These are phyloP conservation scores for Exidia glandulosa DNA, from an alignment of 768 basidiomycete genomes.

Conservation along the genomic window DNA sequence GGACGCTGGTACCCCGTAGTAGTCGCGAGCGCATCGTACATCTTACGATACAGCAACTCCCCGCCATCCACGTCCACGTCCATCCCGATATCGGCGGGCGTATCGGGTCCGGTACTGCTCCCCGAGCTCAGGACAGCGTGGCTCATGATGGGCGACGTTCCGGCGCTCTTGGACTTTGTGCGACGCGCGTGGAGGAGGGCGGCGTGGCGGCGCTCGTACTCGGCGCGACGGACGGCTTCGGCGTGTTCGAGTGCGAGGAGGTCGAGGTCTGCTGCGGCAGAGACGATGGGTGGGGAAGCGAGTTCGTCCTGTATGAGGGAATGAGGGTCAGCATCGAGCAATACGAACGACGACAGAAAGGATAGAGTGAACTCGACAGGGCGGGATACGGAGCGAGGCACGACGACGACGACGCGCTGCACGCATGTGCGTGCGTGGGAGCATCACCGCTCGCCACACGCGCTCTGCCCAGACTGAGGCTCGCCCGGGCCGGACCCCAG, in stretches of 20 bases:
- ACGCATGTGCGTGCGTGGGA: no score
- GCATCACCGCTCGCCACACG: no score
- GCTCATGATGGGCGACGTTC: neutral
- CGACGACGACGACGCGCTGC: no score
- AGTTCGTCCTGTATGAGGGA: conserved; percentile 4
- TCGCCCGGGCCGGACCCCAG: no score
- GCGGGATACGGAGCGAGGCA: no score
- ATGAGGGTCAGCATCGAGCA: conserved; percentile 12
- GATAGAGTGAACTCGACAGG: no score
- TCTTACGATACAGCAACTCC: neutral
- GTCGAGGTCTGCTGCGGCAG: conserved; percentile 75
- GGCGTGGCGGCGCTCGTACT: conserved; percentile 70
- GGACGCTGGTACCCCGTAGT: neutral
- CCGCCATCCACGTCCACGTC: neutral
- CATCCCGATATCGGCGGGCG: neutral
- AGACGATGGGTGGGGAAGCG: conserved; percentile 54
- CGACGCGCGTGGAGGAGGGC: conserved; percentile 37
- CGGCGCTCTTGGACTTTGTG: conserved; percentile 7
- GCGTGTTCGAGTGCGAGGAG: conserved; percentile 79
- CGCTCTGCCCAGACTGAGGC: no score
- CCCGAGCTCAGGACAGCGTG: neutral
- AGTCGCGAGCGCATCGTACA: neutral
- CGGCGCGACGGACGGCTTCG: conserved; percentile 75
- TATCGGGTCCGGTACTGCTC: conserved; percentile 12
- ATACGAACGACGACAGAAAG: no score